These are phyloP conservation scores for Pseudomassariella vexata DNA, from an alignment of 2,329 filamentous ascomycete genomes.

Conservation along the genomic window DNA sequence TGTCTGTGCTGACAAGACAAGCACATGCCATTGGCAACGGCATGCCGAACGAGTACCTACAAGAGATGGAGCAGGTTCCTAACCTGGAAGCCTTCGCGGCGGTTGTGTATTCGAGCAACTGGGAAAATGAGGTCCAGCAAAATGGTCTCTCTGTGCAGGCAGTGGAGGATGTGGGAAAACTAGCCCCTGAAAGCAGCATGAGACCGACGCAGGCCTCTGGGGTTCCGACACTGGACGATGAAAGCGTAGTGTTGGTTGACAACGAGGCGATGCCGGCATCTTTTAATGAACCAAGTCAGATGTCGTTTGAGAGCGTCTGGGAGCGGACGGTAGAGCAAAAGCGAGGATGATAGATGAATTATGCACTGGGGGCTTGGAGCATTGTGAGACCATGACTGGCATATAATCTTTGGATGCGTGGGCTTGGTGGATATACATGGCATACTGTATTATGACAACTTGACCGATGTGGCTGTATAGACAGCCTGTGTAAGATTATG, in stretches of 20 bases:
- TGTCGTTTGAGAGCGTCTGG: constrained; percentile 64
- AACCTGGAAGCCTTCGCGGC: constrained; percentile 81
- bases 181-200: background rate
- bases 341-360: too few relatives aligned
- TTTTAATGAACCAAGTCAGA: too few relatives aligned
- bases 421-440: too few relatives aligned
- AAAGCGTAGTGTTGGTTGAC: constrained; percentile 51
- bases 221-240: constrained; percentile 25
- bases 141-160: constrained; percentile 26
- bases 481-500: too few relatives aligned
- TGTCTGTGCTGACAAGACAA: constrained; percentile 86
- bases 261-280: constrained; percentile 15
- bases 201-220: constrained; percentile 5
- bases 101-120: constrained; percentile 83
- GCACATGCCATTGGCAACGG: constrained; percentile 84
- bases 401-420: too few relatives aligned
- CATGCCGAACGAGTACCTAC: constrained; percentile 63
- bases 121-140: constrained; percentile 58
- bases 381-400: too few relatives aligned
- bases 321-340: constrained; percentile 50
- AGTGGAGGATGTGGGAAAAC: background rate
- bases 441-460: too few relatives aligned
- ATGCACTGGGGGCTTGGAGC: too few relatives aligned
- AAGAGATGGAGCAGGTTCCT: constrained; percentile 68
- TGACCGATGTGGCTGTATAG: too few relatives aligned